Evolutionary conservation across 2,329 filamentous ascomycete species (phyloP), one percentile per base, ranked within the genome.

Genomic region (Penicillium freii): DNA sequence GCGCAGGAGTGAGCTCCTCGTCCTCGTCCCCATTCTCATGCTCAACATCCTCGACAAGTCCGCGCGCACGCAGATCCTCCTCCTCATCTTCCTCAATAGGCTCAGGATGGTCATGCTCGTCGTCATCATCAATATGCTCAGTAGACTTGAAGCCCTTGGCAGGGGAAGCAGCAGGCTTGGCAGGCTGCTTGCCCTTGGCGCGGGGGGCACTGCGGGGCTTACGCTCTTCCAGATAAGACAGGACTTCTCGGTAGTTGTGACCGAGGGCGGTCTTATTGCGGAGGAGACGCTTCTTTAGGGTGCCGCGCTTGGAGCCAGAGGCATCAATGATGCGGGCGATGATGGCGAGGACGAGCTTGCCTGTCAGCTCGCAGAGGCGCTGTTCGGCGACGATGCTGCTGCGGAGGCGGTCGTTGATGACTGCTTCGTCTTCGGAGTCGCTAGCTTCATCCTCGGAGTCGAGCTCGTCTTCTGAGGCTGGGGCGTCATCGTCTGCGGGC

Each of bases 211-310:
- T 61, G 44, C 67, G 69, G 36, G 70, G 64, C 67, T 87, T 86
- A 48, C 82, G 80, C 56, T 88, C 84, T 67, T 96, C 92, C 4
- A 97, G 79, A 72, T 88, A 94, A 9, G 85, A 84, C 5, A 96
- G 79, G 7, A 97, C 86, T 66, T 94, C 91, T 69, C 88, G 90
- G 80, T 90, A 95, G 71, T 94, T 97, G 45, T 84, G 80, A 2
- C 94, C 94, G 3, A 99, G 82, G 69, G 85, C 87, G n/a, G 78
- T 80, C 70, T 88, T 88, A 75, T 99, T 97, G 63, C 90, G 83
- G 66, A 88, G 81, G 23, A 99, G 79, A 21, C 92, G 83, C 66
- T 85, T 84, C 61, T 84, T 84, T 36, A 96, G 81, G 69, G 84
- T 85, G 31, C 85, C 86, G 9, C 82, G 82, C 31, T 84, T 77